Conservation (phyloP, 78 protist species). For the Creolimax fragrantissima region DNA sequence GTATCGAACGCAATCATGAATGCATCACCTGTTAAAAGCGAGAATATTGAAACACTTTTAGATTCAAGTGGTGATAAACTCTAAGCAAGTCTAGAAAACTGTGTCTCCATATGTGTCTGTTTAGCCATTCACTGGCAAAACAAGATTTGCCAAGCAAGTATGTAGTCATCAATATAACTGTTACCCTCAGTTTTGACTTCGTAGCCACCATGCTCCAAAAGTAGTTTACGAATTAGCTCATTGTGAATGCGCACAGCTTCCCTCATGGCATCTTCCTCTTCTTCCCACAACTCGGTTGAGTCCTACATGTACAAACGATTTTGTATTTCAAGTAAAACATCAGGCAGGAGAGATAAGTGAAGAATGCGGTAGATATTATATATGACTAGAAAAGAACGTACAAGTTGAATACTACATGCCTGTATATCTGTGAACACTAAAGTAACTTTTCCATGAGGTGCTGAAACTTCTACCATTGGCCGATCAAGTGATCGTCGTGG, state of each 20-base stretch:
- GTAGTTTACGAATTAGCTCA: background rate
- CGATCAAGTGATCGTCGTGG: background rate
- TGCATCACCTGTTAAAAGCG: slow-evolving; percentile 37
- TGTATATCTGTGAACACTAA: slow-evolving; percentile 14
- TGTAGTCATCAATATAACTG: background rate
- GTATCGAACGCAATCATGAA: slow-evolving; percentile 57
- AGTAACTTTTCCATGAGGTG: background rate
- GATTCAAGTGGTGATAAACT: too few species aligned
- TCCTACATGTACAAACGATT: background rate
- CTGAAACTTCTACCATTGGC: background rate
- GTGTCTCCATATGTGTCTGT: too few species aligned
- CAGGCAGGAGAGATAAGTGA: too few species aligned
- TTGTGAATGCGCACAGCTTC: background rate
- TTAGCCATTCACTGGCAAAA: too few species aligned
- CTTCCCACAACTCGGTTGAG: slow-evolving; percentile 11
- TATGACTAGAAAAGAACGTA: too few species aligned
- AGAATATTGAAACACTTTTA: background rate
- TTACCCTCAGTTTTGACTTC: slow-evolving; percentile 33
- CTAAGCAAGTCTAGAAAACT: too few species aligned
- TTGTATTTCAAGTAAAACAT: too few species aligned
- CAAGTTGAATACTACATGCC: too few species aligned
- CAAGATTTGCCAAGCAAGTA: too few species aligned
- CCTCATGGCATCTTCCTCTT: background rate
- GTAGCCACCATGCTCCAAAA: background rate
- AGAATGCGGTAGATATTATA: too few species aligned